Evolutionary conservation across 306 rosid species (phyloP).

Genomic region (Styphnolobium japonicum): DNA sequence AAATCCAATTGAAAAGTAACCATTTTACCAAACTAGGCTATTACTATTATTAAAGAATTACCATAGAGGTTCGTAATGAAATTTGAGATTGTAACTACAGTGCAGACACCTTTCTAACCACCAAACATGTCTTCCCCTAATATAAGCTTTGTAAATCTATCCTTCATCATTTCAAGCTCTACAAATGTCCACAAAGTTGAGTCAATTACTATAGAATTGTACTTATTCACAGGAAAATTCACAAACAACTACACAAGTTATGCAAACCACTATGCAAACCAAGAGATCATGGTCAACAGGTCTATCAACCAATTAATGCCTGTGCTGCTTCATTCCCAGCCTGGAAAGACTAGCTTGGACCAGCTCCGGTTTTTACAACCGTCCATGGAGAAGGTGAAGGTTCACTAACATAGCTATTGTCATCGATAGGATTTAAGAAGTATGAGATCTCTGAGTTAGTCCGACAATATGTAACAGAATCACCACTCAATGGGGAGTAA

Average conservation of each 20-base stretch:
- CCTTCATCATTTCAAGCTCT: constrained; percentile 87
- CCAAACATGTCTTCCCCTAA: constrained; percentile 99
- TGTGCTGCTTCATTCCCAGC: constrained; percentile 48
- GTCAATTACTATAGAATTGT: neutral
- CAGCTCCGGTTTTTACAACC: constrained; percentile 32
- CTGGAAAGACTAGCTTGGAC: constrained; percentile 48
- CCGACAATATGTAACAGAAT: constrained; percentile 56
- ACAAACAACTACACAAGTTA: neutral
- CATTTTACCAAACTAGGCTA: neutral
- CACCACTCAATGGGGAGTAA: constrained; percentile 59
- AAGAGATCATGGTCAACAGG: constrained; percentile 51
- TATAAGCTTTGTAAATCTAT: constrained; percentile 85
- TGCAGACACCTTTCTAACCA: constrained; percentile 89
- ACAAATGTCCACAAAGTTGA: constrained; percentile 18
- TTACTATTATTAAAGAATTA: constrained; percentile 19
- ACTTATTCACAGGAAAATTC: neutral
- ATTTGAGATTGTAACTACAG: constrained; percentile 94
- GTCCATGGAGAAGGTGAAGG: constrained; percentile 61
- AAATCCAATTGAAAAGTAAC: no score
- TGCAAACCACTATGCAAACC: constrained; percentile 33
- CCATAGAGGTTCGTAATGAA: constrained; percentile 94
- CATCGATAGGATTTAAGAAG: constrained; percentile 62
- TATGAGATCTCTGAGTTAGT: constrained; percentile 67
- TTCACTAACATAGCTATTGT: constrained; percentile 53
- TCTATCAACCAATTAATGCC: constrained; percentile 33